Conservation (phyloP, 768 basidiomycete species). For the Pleurotus tuber-regium region DNA sequence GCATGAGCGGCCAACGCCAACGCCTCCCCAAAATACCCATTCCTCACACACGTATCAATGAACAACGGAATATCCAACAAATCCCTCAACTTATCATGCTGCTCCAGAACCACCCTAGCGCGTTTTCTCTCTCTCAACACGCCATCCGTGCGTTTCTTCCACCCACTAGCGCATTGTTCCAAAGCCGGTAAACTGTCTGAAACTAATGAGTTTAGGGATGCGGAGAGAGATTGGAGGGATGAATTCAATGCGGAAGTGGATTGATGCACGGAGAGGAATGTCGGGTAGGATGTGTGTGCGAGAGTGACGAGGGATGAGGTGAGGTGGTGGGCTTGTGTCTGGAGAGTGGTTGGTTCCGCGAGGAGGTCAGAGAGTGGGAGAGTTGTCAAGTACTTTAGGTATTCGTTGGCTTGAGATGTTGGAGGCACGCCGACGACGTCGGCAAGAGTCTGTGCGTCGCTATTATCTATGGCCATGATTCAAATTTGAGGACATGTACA, state of each 20-base stretch:
- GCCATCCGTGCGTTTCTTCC: conserved; percentile 68
- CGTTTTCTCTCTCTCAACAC: conserved; percentile 75
- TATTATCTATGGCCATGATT: too few species aligned
- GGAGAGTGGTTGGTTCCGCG: conserved; percentile 70
- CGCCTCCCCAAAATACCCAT: conserved; percentile 91
- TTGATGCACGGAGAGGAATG: conserved; percentile 84
- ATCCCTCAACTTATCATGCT: conserved; percentile 91
- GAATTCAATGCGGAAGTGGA: conserved; percentile 71
- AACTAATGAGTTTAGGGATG: conserved; percentile 70
- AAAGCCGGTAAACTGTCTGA: conserved; percentile 69
- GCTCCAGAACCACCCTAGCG: conserved; percentile 85
- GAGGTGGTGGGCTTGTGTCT: conserved; percentile 82
- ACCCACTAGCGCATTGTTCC: conserved; percentile 68
- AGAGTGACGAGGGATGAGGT: conserved; percentile 88
- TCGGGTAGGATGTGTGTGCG: conserved; percentile 88
- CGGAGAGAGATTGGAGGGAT: conserved; percentile 72
- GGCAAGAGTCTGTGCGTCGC: conserved; percentile 1
- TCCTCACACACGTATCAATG: conserved; percentile 90
- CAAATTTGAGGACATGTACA: too few species aligned
- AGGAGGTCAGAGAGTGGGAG: conserved; percentile 68
- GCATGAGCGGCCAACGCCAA: conserved; percentile 81
- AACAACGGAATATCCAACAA: conserved; percentile 87
- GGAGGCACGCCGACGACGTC: not conserved
- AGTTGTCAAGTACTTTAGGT: conserved; percentile 64
- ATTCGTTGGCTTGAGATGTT: conserved; percentile 38